A percentile compares a stretch with the other conserved stretches of the same genome.
Conservation (phyloP, 441 rosid genomes). For the Jatropha podagrica region DNA sequence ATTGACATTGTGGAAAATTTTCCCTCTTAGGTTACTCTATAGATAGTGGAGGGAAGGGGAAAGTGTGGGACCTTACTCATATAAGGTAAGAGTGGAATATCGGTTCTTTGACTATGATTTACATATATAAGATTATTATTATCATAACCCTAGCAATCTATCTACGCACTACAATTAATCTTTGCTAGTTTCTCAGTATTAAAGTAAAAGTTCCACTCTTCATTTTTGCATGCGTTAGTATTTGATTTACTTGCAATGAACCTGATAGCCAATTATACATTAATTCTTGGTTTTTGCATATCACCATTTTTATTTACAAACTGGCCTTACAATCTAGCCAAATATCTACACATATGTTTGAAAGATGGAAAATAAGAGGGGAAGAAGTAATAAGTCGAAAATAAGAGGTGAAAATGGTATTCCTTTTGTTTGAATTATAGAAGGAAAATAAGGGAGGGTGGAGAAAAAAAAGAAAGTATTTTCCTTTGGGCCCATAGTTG, state of each 20-base stretch:
- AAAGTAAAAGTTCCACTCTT: background rate
- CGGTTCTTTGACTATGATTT: background rate
- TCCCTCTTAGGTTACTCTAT: background rate
- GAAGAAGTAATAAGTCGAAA: too few relatives aligned
- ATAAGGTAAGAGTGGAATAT: constrained; percentile 5
- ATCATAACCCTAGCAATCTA: background rate
- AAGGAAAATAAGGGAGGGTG: too few relatives aligned
- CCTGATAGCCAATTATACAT: background rate
- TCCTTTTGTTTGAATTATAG: too few relatives aligned
- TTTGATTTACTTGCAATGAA: background rate
- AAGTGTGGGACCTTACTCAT: background rate
- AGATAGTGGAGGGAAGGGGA: background rate
- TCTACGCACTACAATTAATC: background rate
- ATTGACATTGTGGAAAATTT: background rate
- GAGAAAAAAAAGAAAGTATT: too few relatives aligned
- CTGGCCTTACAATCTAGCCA: background rate
- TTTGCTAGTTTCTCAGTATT: background rate
- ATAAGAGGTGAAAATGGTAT: too few relatives aligned
- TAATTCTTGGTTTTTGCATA: background rate
- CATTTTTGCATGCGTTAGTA: background rate
- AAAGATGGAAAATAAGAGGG: too few relatives aligned
- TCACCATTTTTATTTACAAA: background rate
- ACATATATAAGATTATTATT: background rate
- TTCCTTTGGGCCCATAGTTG: too few relatives aligned
- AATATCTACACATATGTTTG: background rate